phyloP scores from a whole-genome alignment of 305 asterid species.

The Ilex paraguariensis region DNA sequence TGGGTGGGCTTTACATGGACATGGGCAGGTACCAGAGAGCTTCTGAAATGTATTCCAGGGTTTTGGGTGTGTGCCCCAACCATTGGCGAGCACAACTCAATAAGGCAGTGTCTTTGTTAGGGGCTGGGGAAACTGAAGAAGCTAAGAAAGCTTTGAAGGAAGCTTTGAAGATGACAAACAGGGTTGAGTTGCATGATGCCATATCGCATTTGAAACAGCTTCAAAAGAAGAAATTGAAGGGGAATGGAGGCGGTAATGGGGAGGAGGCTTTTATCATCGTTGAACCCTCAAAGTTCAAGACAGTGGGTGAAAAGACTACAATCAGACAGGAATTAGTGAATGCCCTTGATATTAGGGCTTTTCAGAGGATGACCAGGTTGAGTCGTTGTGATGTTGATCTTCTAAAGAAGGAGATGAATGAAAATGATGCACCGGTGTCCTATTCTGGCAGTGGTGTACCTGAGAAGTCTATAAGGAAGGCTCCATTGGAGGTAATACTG shows the following conservation, averaged over 20 bases:
- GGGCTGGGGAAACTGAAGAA: constrained; percentile 94
- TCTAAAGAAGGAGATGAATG: constrained; percentile 78
- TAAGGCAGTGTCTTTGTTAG: constrained; percentile 83
- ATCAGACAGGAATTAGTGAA: constrained; percentile 58
- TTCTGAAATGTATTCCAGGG: constrained; percentile 97
- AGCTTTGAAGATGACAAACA: constrained; percentile 90
- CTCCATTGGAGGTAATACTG: constrained; percentile 76
- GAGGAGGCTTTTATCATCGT: constrained; percentile 64
- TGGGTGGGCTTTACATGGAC: constrained; percentile 97
- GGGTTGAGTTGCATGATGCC: constrained; percentile 92
- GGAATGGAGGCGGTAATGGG: constrained; percentile 52
- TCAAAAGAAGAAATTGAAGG: constrained; percentile 75
- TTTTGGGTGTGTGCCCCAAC: constrained; percentile 84
- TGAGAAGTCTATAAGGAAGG: constrained; percentile 84
- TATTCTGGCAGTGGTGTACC: constrained; percentile 79
- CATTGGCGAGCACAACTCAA: constrained; percentile 98
- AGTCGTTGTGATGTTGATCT: constrained; percentile 77
- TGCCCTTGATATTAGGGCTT: constrained; percentile 79
- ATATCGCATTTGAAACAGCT: constrained; percentile 87
- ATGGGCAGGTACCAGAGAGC: constrained; percentile 98
- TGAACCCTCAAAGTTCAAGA: constrained; percentile 73
- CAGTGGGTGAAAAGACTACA: constrained; percentile 69
- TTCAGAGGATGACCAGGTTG: constrained; percentile 88
- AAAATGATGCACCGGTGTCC: constrained; percentile 69
- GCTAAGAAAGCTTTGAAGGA: constrained; percentile 95